Evolutionary conservation across 306 rosid genomes (phyloP), one percentile per base, ranked within the genome.

Genomic region (Castanopsis chinensis): DNA sequence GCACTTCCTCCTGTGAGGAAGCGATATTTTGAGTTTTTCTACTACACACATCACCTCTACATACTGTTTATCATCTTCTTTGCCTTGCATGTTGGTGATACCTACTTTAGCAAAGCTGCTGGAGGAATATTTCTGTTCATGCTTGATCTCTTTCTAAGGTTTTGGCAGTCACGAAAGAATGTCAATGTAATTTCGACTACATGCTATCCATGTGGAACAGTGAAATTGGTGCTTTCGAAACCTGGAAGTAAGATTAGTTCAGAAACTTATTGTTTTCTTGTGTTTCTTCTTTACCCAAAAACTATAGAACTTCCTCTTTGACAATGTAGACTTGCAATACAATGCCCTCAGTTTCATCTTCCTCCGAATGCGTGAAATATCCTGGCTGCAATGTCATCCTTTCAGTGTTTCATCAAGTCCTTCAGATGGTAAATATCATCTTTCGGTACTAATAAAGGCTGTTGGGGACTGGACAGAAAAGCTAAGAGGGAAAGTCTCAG

Each of bases 341-440:
- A 94, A 92, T 81, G 99, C 99, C 11, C 86, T 94, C 67, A 94
- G 97, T 85, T 94, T 94, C 85, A 90, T 94, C 80, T 94, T 94
- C 71, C 82, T 92, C 78, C 99, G 91, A 91, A 77, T 94, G 35
- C 89, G 91, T 75, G 97, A 94, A 76, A n/a, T 92, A 32, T 94
- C 99, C 9, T 86, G 89, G 94, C 89, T 94, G 82, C 94, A 94
- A 81, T 94, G 99, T 97, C 99, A 94, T 90, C 99, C 99, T 59
- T 94, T 94, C 87, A 94, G 99, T 77, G 97, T 94, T 75, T 92
- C 97, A 51, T 92, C 99, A 20, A 91, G 97, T 76, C 99, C 99
- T 77, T 59, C 91, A 86, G 99, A 92, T 83, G 99, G 97, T 27
- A 86, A 92, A 3, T 45, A 90, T 79, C 97, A 93, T 77, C 65